Evolutionary conservation across 2,329 filamentous ascomycete species (phyloP).

Genomic region (Fusarium sp.): DNA sequence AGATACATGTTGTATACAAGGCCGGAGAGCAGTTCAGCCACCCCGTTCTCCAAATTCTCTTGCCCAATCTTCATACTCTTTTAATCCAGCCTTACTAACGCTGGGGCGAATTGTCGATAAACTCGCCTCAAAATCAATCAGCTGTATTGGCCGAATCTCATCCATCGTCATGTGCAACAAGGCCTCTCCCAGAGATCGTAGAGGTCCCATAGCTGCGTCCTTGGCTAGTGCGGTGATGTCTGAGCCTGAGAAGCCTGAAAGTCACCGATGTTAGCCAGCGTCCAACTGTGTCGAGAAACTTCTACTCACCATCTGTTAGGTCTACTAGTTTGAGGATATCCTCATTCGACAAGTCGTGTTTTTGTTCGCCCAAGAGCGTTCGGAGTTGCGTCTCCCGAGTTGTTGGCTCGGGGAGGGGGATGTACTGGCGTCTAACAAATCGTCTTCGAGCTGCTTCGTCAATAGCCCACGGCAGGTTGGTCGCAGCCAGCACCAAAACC

Average conservation of each 20-base stretch:
- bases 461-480: constrained; percentile 97
- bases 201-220: constrained; percentile 96
- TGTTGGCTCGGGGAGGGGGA: constrained; percentile 87
- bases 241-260: constrained; percentile 93
- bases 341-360: constrained; percentile 77
- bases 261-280: constrained; percentile 4
- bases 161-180: constrained; percentile 93
- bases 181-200: constrained; percentile 89
- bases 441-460: constrained; percentile 92
- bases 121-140: constrained; percentile 87
- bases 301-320: constrained; percentile 80
- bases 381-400: constrained; percentile 84
- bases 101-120: constrained; percentile 88
- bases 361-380: constrained; percentile 86
- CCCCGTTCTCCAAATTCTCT: constrained; percentile 92
- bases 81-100: constrained; percentile 85
- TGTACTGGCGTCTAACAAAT: constrained; percentile 95
- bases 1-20: constrained; percentile 28
- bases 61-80: constrained; percentile 95
- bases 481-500: constrained; percentile 93
- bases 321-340: constrained; percentile 82
- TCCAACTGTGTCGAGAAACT: background rate
- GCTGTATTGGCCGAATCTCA: constrained; percentile 87
- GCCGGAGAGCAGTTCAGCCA: constrained; percentile 62
- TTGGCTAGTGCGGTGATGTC: constrained; percentile 98